A percentile compares a stretch with the other conserved stretches of the same genome.
Evolutionary conservation across 169 alveolate species (phyloP).

Genomic region (Besnoitia besnoiti): DNA sequence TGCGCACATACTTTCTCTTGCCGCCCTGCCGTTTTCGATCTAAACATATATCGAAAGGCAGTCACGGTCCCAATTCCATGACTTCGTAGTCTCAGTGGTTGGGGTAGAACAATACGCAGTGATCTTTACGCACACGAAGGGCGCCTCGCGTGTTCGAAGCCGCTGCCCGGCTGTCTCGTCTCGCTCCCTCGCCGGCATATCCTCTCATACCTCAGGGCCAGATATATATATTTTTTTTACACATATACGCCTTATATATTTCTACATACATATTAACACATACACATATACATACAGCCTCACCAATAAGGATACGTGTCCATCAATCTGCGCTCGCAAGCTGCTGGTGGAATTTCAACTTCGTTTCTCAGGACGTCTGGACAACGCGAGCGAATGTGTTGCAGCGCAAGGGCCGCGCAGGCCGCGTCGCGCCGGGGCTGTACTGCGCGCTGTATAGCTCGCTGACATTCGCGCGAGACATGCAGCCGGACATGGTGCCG

Average conservation of each 20-base stretch:
- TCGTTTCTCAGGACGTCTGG: constrained; percentile 74
- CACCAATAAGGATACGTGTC: not conserved
- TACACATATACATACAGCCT: not conserved
- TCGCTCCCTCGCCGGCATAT: no score
- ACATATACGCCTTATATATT: not conserved
- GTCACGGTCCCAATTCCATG: no score
- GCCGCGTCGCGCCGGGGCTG: constrained; percentile 86
- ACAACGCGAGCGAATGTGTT: constrained; percentile 85
- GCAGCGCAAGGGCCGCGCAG: constrained; percentile 92
- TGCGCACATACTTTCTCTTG: not conserved
- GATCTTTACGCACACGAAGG: no score
- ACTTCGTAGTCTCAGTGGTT: no score
- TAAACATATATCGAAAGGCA: no score
- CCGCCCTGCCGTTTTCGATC: not conserved
- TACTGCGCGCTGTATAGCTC: constrained; percentile 83
- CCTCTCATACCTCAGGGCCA: not conserved
- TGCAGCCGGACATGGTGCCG: not conserved
- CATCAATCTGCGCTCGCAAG: constrained; percentile 77
- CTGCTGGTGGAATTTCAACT: constrained; percentile 78
- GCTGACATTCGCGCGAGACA: not conserved
- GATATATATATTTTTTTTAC: not conserved
- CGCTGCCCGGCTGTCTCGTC: no score
- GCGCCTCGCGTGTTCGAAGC: no score
- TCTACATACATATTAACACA: no score
- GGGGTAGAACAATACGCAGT: no score